phyloP scores from a whole-genome alignment of 441 rosid genomes.

The Melastoma candidum region DNA sequence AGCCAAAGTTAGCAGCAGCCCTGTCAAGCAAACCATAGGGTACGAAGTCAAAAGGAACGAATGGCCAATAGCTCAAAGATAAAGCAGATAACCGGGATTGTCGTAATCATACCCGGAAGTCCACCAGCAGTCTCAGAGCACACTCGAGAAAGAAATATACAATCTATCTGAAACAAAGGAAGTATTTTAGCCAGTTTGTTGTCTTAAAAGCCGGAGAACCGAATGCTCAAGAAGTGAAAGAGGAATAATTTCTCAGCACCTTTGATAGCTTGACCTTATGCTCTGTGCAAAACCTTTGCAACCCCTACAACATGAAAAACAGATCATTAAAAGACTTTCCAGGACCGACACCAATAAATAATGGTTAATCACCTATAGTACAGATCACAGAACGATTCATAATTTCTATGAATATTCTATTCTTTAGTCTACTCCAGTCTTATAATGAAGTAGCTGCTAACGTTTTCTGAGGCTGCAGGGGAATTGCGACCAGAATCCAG shows the following conservation, averaged over 20 bases:
- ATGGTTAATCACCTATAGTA: too few relatives aligned
- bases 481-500: too few relatives aligned
- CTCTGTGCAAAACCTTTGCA: conserved; percentile 90
- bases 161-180: conserved; percentile 59
- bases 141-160: conserved; percentile 82
- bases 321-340: too few relatives aligned
- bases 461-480: too few relatives aligned
- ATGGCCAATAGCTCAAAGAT: neutral
- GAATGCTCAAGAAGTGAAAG: conserved; percentile 8
- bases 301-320: conserved; percentile 41
- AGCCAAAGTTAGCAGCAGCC: conserved; percentile 63
- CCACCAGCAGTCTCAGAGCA: conserved; percentile 97
- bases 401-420: too few relatives aligned
- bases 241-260: conserved; percentile 24
- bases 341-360: too few relatives aligned
- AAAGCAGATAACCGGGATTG: conserved; percentile 7
- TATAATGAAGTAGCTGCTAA: too few relatives aligned
- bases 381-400: too few relatives aligned
- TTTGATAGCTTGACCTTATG: conserved; percentile 86
- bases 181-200: neutral
- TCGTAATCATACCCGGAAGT: conserved; percentile 60
- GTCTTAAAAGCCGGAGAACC: neutral
- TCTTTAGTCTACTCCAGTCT: too few relatives aligned
- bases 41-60: conserved; percentile 2
- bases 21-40: conserved; percentile 22